Base-by-base conservation (phyloP, 805 yeast species). In the Grigorovia yakushimaensis region DNA sequence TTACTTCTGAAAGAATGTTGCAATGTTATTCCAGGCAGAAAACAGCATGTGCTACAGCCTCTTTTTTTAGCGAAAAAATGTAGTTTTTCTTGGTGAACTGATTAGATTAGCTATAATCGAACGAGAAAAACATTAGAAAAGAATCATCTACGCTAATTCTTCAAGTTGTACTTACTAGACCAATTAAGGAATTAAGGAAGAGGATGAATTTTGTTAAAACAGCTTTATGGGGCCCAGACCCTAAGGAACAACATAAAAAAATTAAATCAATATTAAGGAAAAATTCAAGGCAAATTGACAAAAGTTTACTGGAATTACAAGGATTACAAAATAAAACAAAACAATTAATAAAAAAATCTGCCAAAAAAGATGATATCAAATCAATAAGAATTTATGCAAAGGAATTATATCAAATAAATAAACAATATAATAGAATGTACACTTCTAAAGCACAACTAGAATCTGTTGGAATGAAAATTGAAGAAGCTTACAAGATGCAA, bases 161-260 rank as follows among this genome's bases (percentile, higher is more conserved):
- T n/a, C n/a, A n/a, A n/a, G 33, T 27, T 27, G 33, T 27, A 10
- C 33, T 27, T 27, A 27, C 33, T n/a, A n/a, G n/a, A n/a, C n/a
- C n/a, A n/a, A n/a, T n/a, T n/a, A n/a, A n/a, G n/a, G n/a, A n/a
- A n/a, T n/a, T n/a, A n/a, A n/a, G n/a, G n/a, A 20, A n/a, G 8
- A 18, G 33, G 4, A 91, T 91, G 98, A 88, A 91, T 61, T 83
- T 73, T 62, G 64, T 91, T 33, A 89, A 87, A 68, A 81, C 82
- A 61, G 85, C 89, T 4, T 82, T 91, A 37, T 91, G 94, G 84
- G 98, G 98, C 0, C 97, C 98, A 0, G 96, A 89, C 61, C 96
- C 97, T 39, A 82, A 83, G 59, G 98, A 87, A 58, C 95, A 84
- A 58, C 79, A 72, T 50, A 65, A 93, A 47, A 83, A 79, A 54